Conservation (phyloP, 768 basidiomycete species). For the Leccinum imitatum region DNA sequence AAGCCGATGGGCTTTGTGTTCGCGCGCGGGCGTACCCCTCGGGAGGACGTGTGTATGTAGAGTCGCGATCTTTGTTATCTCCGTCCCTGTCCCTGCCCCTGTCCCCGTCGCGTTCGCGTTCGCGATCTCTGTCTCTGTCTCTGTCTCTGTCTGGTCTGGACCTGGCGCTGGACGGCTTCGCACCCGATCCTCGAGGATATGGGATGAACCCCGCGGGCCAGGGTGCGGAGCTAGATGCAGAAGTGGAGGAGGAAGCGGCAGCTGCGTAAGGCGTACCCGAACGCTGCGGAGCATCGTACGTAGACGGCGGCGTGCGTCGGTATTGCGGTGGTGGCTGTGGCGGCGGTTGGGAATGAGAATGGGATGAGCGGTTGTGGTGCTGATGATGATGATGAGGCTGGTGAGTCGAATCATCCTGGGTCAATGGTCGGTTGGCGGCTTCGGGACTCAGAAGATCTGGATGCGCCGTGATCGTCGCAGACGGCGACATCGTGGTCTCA, state of each 20-base stretch:
- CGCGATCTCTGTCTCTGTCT: background rate
- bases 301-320: background rate
- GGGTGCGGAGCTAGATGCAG: background rate
- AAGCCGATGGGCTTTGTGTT: conserved; percentile 16
- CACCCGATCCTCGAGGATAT: conserved; percentile 2
- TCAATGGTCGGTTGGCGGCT: conserved; percentile 31
- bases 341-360: background rate
- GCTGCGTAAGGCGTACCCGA: conserved; percentile 13
- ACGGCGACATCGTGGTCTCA: conserved; percentile 36
- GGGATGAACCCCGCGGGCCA: conserved; percentile 25
- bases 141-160: background rate
- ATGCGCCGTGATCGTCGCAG: conserved; percentile 30
- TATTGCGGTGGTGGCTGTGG: background rate
- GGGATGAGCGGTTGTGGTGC: background rate
- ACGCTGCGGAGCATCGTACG: conserved; percentile 5
- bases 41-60: background rate
- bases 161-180: background rate
- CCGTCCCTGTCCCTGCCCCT: background rate
- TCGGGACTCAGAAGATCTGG: conserved; percentile 47
- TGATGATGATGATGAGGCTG: background rate
- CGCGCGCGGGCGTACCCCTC: conserved; percentile 7
- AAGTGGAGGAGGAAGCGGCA: background rate
- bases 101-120: no score
- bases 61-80: background rate
- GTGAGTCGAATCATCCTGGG: conserved; percentile 14